Conservation (phyloP, 2,329 filamentous ascomycete species). For the Exophiala sideris region DNA sequence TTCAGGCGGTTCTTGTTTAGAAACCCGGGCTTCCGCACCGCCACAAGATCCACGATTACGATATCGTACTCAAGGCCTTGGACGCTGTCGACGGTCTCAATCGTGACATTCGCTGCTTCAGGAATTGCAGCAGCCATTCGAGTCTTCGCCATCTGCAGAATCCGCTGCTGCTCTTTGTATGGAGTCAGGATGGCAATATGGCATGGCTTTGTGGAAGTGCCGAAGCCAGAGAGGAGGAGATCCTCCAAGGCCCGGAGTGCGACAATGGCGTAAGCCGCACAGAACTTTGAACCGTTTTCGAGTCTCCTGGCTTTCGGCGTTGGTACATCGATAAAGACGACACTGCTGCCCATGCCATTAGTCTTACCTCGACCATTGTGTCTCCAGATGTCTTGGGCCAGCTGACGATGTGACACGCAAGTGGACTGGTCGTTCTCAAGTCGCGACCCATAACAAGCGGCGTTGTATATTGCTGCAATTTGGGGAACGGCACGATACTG, state of each 20-base stretch:
- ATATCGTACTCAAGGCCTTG: background rate
- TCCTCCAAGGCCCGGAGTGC: constrained; percentile 2
- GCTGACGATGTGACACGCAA: background rate
- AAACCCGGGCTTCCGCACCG: background rate
- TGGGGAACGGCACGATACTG: constrained; percentile 11
- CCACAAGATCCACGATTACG: background rate
- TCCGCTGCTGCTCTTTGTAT: constrained; percentile 4
- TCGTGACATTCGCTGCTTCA: background rate
- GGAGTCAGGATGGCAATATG: constrained; percentile 11
- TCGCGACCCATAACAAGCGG: constrained; percentile 2
- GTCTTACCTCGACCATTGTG: background rate
- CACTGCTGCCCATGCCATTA: background rate
- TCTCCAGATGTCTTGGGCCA: background rate
- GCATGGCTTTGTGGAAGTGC: constrained; percentile 4
- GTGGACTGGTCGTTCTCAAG: background rate
- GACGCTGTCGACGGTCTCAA: background rate
- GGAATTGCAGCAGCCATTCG: background rate
- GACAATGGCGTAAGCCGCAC: constrained; percentile 2
- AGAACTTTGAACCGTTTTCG: background rate
- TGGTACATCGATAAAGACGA: constrained; percentile 6
- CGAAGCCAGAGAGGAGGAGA: constrained; percentile 8
- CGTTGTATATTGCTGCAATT: constrained; percentile 10
- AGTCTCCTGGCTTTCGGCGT: background rate
- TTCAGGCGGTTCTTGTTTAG: background rate
- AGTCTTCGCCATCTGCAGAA: background rate